These are phyloP conservation scores for Russula compacta DNA, from an alignment of 768 basidiomycete species.

Conservation along the genomic window DNA sequence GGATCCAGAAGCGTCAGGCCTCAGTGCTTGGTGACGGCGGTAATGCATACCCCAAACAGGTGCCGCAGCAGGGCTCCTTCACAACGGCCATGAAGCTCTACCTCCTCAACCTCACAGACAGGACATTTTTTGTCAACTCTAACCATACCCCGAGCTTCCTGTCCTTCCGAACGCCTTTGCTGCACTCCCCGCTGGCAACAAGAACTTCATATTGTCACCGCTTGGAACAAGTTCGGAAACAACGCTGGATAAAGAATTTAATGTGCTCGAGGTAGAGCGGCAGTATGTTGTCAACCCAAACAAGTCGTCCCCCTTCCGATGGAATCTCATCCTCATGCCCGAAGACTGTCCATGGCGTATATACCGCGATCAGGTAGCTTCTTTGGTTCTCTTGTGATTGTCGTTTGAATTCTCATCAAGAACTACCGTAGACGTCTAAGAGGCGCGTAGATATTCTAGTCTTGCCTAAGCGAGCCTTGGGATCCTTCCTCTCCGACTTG, in stretches of 20 bases:
- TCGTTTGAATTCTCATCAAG: background rate
- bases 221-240: background rate
- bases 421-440: conserved; percentile 34
- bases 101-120: conserved; percentile 32
- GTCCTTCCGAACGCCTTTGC: conserved; percentile 3
- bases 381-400: background rate
- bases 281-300: background rate
- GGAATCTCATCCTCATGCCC: conserved; percentile 31
- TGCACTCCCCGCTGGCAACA: conserved; percentile 13
- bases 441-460: conserved; percentile 43
- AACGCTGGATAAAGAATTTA: conserved; percentile 20
- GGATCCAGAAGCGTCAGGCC: background rate
- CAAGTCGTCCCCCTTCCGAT: background rate
- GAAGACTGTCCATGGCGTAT: conserved; percentile 48
- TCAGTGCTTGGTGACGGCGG: background rate
- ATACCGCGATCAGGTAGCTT: conserved; percentile 44
- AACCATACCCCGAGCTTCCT: background rate
- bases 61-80: background rate
- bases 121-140: conserved; percentile 21
- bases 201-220: conserved; percentile 1
- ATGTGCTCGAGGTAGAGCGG: background rate
- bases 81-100: conserved; percentile 22
- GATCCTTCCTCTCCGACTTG: conserved; percentile 50
- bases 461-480: conserved; percentile 48
- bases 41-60: background rate